phyloP scores from a whole-genome alignment of 23 red algal species.

The Agarophyton chilense region DNA sequence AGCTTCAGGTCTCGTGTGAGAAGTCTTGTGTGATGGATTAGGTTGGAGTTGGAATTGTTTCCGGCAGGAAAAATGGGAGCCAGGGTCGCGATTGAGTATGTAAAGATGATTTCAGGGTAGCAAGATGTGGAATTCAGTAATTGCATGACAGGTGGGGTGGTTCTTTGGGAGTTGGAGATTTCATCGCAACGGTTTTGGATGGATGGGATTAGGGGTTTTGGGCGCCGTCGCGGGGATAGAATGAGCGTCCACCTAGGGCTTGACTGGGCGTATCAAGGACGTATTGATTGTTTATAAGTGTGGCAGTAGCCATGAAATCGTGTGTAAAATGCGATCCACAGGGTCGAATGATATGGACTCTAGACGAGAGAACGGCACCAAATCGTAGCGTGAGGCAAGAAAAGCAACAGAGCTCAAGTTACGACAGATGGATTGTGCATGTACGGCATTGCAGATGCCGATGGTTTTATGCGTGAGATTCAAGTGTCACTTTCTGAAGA shows the following conservation, averaged over 20 bases:
- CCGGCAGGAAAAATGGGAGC: neutral
- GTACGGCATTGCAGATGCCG: neutral
- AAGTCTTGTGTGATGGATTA: neutral
- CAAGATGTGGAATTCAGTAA: neutral
- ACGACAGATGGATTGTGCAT: neutral
- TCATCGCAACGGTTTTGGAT: neutral
- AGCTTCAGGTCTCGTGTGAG: slow-evolving; percentile 14
- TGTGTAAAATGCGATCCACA: neutral
- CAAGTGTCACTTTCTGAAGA: neutral
- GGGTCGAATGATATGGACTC: neutral
- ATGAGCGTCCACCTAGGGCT: neutral
- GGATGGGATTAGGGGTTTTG: neutral
- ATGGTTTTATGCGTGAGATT: neutral
- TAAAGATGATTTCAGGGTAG: neutral
- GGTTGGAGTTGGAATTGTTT: neutral
- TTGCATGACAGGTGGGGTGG: no score
- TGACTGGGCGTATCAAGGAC: neutral
- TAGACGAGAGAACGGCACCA: neutral
- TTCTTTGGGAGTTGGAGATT: no score
- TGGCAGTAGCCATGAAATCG: neutral
- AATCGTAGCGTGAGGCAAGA: neutral
- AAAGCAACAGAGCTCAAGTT: slow-evolving; percentile 2
- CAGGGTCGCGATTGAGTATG: neutral
- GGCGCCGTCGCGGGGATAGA: neutral
- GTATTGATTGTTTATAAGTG: neutral